Evolutionary conservation across 208 protist genomes (phyloP), one percentile per base, ranked within the genome.

Genomic region (Phytomonas serpens): DNA sequence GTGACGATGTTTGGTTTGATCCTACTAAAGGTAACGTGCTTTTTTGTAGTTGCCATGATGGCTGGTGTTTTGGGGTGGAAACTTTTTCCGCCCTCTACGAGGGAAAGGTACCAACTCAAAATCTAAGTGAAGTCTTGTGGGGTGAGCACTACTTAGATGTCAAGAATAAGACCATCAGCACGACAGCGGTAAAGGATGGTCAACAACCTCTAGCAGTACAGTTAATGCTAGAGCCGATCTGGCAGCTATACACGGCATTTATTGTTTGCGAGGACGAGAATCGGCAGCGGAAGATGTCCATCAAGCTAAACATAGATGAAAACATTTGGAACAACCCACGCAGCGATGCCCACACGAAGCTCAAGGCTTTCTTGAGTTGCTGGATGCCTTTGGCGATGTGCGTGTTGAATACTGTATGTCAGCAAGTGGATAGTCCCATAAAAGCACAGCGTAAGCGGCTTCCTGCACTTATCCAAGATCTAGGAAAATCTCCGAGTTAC

Each of bases 1-100:
- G 78, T 64, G 85, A 94, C 69, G 92, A 99, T 69, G 85, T 97
- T 42, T 98, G 97, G 85, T 99, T 99, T 73, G 87, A 87, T 66
- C 98, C 98, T 4, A 83, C 86, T 34, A 96, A 97, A 34, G 98
- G 97, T 36, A 99, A 99, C 82, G 98, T 99, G 23, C 76, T 99
- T 14, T 99, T 99, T 76, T 96, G 96, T 66, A 98, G 92, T 72
- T 97, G 97, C 30, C 76, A 89, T 63, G 96, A 99, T 74, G 98
- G 92, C 27, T 97, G 93, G 92, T 91, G 86, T 1, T 98, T 97
- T 64, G 82, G 77, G 30, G 72, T 98, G 3, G 74, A 88, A 37
- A 80, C 95, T 62, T 99, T 99, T 81, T 89, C 92, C 10, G 62
- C 78, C 31, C 72, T 99, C 16, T 98, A 98, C 77, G 82, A 91